Percentiles rank a stretch among this genome's conserved stretches.
phyloP scores from a whole-genome alignment of 495 filamentous ascomycete species.

The Opeltia flavorubescens region DNA sequence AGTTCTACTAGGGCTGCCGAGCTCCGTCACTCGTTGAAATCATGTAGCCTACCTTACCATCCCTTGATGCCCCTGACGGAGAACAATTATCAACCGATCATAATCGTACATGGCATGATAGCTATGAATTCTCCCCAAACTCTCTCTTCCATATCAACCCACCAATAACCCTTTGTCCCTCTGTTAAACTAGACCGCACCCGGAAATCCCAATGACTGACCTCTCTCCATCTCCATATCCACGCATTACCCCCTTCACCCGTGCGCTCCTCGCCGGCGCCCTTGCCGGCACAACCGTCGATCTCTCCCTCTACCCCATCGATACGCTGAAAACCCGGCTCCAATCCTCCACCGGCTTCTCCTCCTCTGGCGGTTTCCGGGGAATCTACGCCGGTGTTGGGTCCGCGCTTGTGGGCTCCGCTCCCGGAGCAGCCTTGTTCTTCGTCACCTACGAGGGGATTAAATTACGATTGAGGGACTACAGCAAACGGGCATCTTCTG shows the following conservation, averaged over 20 bases:
- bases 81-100: too few relatives aligned
- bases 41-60: too few relatives aligned
- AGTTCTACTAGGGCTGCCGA: too few relatives aligned
- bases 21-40: too few relatives aligned
- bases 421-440: constrained; percentile 94
- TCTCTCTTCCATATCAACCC: neutral
- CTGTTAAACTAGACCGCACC: too few relatives aligned
- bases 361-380: constrained; percentile 65
- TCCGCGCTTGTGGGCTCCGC: constrained; percentile 66
- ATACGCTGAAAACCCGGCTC: constrained; percentile 85
- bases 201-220: neutral
- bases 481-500: neutral
- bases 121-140: neutral
- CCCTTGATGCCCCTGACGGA: too few relatives aligned
- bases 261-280: constrained; percentile 40
- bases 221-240: neutral
- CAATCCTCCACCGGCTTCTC: constrained; percentile 69
- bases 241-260: neutral
- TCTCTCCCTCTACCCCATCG: constrained; percentile 79
- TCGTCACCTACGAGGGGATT: constrained; percentile 83
- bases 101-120: neutral
- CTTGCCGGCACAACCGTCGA: constrained; percentile 81
- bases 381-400: constrained; percentile 51
- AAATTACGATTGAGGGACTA: constrained; percentile 40
- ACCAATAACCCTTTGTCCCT: neutral